phyloP scores from a whole-genome alignment of 2,329 filamentous ascomycete genomes.

The Cercospora beticola region DNA sequence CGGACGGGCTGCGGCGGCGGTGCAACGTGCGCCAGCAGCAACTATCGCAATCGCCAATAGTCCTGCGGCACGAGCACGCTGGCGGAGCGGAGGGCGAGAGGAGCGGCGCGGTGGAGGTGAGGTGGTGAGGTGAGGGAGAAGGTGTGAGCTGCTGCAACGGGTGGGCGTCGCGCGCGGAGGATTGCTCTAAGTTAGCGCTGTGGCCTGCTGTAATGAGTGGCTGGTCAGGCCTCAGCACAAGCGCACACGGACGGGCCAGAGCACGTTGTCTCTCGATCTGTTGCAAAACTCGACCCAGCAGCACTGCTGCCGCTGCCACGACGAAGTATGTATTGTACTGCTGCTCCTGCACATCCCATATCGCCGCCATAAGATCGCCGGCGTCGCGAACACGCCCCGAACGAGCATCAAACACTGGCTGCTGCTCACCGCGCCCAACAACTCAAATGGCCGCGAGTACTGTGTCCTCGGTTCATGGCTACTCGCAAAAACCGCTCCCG shows the following conservation, averaged over 20 bases:
- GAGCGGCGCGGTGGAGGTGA: neutral
- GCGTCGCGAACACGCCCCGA: neutral
- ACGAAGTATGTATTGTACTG: neutral
- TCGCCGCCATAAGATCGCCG: neutral
- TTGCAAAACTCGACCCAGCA: neutral
- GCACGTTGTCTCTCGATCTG: neutral
- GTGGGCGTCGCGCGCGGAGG: neutral
- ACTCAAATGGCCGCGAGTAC: neutral
- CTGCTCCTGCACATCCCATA: neutral
- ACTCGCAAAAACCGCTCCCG: neutral
- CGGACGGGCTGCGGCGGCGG: neutral
- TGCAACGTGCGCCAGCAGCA: constrained; percentile 4
- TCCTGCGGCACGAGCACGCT: constrained; percentile 4
- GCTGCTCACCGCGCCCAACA: neutral
- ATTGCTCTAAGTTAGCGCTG: neutral
- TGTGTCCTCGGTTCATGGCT: neutral
- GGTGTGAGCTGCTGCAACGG: neutral
- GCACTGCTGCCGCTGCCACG: neutral
- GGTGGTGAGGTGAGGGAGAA: neutral
- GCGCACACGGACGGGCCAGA: neutral
- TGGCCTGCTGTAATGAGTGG: neutral
- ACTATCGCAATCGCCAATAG: constrained; percentile 1
- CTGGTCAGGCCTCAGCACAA: neutral
- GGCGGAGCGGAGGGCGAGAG: neutral
- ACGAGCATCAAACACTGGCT: neutral